Percentiles rank a stretch among this genome's conserved stretches.
phyloP scores from a whole-genome alignment of 2,329 filamentous ascomycete species.

The Cytospora piceae region DNA sequence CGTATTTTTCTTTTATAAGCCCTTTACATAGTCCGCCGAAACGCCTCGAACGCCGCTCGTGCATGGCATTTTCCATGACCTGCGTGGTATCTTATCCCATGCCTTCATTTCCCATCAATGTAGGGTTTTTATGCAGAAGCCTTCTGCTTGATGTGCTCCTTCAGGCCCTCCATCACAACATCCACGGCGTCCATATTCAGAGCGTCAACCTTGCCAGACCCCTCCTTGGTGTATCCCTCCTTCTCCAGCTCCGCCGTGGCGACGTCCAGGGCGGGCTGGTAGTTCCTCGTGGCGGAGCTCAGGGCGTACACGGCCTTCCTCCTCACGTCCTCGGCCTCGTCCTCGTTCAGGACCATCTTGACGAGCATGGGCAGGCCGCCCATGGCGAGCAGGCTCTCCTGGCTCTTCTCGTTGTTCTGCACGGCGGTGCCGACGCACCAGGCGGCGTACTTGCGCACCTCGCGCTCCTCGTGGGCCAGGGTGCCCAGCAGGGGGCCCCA shows the following conservation, averaged over 20 bases:
- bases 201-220: constrained; percentile 70
- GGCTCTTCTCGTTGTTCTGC: constrained; percentile 88
- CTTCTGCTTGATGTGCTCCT: constrained; percentile 51
- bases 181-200: constrained; percentile 87
- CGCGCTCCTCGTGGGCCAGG: constrained; percentile 68
- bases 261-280: constrained; percentile 78
- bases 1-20: constrained; percentile 3
- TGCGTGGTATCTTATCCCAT: constrained; percentile 21
- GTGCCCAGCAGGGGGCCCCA: constrained; percentile 80
- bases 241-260: constrained; percentile 65
- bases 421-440: constrained; percentile 95
- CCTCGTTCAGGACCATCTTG: constrained; percentile 62
- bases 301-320: constrained; percentile 90
- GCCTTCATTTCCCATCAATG: constrained; percentile 2
- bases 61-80: constrained; percentile 32
- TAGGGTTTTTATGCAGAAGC: constrained; percentile 24
- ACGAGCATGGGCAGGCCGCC: constrained; percentile 75
- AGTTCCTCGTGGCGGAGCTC: constrained; percentile 85
- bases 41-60: constrained; percentile 45
- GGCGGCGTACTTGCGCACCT: constrained; percentile 83
- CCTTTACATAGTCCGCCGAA: constrained; percentile 12
- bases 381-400: constrained; percentile 68
- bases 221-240: constrained; percentile 49
- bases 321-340: constrained; percentile 66
- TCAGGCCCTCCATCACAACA: constrained; percentile 69